phyloP scores from a whole-genome alignment of 768 basidiomycete species.

The Strobilomyces confusus region DNA sequence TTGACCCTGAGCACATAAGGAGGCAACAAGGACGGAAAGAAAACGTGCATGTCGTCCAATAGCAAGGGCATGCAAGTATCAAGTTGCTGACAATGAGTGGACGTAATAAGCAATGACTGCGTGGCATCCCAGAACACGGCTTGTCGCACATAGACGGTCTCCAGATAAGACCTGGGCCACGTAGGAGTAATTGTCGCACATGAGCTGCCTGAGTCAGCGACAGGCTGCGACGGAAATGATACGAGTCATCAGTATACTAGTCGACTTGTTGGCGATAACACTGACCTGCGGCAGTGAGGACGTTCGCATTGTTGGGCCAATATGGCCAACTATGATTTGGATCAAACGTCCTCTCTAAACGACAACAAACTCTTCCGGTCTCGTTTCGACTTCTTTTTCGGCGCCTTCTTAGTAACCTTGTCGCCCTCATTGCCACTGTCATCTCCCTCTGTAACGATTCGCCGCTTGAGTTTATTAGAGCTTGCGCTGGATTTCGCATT shows the following conservation, averaged over 20 bases:
- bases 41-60: constrained; percentile 7
- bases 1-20: constrained; percentile 6
- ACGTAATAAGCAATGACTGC: constrained; percentile 12
- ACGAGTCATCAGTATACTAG: neutral
- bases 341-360: constrained; percentile 33
- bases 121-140: constrained; percentile 4
- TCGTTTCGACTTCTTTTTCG: constrained; percentile 57
- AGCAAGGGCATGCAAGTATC: constrained; percentile 1
- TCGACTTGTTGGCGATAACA: neutral
- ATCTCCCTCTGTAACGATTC: constrained; percentile 33
- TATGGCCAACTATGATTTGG: neutral
- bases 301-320: neutral
- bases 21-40: neutral
- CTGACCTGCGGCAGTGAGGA: constrained; percentile 1
- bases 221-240: neutral
- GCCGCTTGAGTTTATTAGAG: constrained; percentile 32
- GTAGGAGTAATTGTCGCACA: neutral
- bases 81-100: constrained; percentile 1
- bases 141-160: neutral
- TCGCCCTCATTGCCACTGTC: constrained; percentile 24
- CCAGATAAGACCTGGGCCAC: neutral
- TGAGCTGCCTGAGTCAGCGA: too few relatives aligned
- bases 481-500: constrained; percentile 21
- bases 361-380: constrained; percentile 37
- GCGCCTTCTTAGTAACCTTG: constrained; percentile 20